Conservation (phyloP, 148 eudicot species). For the Beta vulgaris region DNA sequence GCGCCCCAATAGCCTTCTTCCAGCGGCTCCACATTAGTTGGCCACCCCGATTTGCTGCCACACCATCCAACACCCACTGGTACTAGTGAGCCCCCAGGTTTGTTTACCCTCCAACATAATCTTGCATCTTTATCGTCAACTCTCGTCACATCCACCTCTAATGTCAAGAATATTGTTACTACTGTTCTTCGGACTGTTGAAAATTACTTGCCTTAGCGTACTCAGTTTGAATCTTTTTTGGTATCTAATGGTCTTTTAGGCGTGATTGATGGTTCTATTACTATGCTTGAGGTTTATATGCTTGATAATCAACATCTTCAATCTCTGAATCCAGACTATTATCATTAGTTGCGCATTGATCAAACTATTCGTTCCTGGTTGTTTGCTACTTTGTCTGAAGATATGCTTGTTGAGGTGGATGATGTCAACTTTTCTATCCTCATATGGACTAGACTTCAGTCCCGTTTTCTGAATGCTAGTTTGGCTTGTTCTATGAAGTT, state of each 20-base stretch:
- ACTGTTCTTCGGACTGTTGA: background rate
- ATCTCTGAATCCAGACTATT: background rate
- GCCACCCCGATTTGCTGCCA: too few species aligned
- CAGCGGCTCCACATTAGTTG: too few species aligned
- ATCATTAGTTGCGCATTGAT: background rate
- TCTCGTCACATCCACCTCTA: slow-evolving; percentile 3
- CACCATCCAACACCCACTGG: too few species aligned
- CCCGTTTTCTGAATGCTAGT: background rate
- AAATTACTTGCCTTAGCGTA: background rate
- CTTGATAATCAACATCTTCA: background rate
- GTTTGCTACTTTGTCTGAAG: too few species aligned
- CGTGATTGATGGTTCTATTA: background rate
- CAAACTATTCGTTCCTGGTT: background rate
- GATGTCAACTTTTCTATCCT: background rate
- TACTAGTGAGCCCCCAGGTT: too few species aligned
- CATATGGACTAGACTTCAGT: background rate
- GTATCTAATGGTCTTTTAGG: background rate
- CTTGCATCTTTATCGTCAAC: too few species aligned
- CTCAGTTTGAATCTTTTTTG: background rate
- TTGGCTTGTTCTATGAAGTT: background rate
- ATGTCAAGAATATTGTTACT: background rate
- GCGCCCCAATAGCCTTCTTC: too few species aligned
- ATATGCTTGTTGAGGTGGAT: background rate
- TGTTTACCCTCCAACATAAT: too few species aligned
- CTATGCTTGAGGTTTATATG: background rate